Evolutionary conservation across 306 rosid species (phyloP), one percentile per base, ranked within the genome.

Genomic region (Trifolium pratense): DNA sequence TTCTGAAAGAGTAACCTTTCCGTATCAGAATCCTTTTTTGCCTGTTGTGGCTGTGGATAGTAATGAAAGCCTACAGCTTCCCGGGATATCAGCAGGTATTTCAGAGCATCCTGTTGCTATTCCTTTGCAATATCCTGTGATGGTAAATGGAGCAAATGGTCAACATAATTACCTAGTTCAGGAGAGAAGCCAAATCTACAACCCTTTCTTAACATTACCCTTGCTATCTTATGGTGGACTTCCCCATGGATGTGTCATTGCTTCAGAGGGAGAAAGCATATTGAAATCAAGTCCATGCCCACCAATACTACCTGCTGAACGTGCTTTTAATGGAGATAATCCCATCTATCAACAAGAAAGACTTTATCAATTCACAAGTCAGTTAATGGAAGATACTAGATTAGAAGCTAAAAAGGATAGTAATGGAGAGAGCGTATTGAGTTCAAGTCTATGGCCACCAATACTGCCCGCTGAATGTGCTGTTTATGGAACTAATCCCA

Each of bases 141-240:
- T 68, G 76, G 48, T 77, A 57, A 79, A 73, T 80, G 84, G 84
- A 70, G 75, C 78, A 49, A 77, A 73, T 45, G 17, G 26, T 77
- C 86, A 80, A 58, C 12, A 76, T 78, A 81, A 74, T 82, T 77
- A 62, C 78, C 73, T 84, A 32, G 43, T 76, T 79, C 69, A 68
- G 40, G 89, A 80, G 36, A 87, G 74, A 74, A 73, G 76, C 63
- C 89, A 89, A 51, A 64, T 70, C 13, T 75, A 78, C n/a, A 90
- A 80, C 72, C 89, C 93, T 40, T 75, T 87, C 75, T 64, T 76
- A 69, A 52, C 86, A 11, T 75, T 75, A 39, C 86, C 88, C 2
- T 53, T 51, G 43, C 43, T 67, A 75, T 76, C 82, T 48, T 52
- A 68, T 25, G 87, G 77, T 80, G 61, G 71, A 75, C 77, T 71